These are phyloP conservation scores for Ampelocalamus luodianensis DNA, from an alignment of 176 grass and related monocot species.

Conservation along the genomic window DNA sequence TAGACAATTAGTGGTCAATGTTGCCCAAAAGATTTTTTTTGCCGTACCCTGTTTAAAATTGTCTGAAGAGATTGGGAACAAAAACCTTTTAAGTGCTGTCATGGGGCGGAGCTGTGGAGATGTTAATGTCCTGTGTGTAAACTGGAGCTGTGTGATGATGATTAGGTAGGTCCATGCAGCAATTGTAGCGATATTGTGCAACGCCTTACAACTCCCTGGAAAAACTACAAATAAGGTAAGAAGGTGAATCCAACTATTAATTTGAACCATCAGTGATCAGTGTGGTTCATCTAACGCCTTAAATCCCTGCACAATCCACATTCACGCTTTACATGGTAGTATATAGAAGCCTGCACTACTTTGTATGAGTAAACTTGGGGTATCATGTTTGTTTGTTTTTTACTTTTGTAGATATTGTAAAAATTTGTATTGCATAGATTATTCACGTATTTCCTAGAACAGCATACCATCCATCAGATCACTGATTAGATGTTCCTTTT, in stretches of 20 bases:
- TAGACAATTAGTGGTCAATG: neutral
- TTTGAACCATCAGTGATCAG: neutral
- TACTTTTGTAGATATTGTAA: neutral
- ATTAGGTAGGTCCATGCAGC: neutral
- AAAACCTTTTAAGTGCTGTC: neutral
- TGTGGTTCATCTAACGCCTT: neutral
- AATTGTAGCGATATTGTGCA: neutral
- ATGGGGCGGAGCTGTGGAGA: neutral
- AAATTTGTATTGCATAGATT: neutral
- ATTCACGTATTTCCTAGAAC: neutral
- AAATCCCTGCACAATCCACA: neutral
- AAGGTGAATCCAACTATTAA: neutral
- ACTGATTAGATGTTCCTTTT: constrained; percentile 31
- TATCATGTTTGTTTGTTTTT: neutral
- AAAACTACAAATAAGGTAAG: neutral
- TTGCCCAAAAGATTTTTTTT: neutral
- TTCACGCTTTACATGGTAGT: neutral
- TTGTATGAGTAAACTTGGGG: neutral
- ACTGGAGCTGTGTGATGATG: neutral
- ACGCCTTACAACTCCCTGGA: neutral
- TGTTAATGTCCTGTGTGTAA: neutral
- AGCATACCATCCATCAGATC: neutral
- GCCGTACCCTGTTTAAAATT: neutral
- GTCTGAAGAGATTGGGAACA: neutral
- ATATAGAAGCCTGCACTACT: neutral